These are phyloP conservation scores for Tetrapyrgos nigripes DNA, from an alignment of 1,284 basidiomycete genomes.

Conservation along the genomic window DNA sequence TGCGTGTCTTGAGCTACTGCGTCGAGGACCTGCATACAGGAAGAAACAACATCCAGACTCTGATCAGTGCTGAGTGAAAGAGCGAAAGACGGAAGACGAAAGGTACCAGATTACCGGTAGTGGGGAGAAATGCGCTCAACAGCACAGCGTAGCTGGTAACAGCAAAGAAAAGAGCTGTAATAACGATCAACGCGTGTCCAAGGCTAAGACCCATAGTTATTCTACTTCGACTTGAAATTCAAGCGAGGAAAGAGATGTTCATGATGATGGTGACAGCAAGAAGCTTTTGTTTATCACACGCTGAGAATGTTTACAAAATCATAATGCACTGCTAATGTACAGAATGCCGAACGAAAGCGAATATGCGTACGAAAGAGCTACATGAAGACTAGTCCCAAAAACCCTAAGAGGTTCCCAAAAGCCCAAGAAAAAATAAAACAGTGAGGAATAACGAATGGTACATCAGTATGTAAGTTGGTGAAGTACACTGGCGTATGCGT, in stretches of 20 bases:
- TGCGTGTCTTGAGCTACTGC: constrained; percentile 73
- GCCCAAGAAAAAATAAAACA: no score
- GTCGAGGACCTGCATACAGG: constrained; percentile 63
- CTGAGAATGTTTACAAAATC: not conserved
- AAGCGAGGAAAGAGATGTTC: not conserved
- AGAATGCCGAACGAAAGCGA: not conserved
- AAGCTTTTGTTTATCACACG: not conserved
- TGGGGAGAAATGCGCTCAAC: constrained; percentile 67
- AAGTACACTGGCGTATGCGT: no score
- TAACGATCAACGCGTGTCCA: constrained; percentile 56
- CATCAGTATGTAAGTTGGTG: not conserved
- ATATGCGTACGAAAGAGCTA: not conserved
- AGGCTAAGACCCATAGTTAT: constrained; percentile 29
- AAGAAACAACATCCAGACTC: constrained; percentile 16
- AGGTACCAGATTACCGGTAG: constrained; percentile 53
- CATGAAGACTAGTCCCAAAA: no score
- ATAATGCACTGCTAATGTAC: not conserved
- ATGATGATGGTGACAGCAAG: not conserved
- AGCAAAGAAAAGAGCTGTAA: constrained; percentile 59
- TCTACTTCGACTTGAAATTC: not conserved
- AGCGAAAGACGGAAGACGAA: not conserved
- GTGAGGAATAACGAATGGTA: no score
- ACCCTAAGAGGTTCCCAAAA: no score
- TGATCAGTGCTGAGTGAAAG: not conserved
- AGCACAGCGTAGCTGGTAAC: constrained; percentile 68